A percentile compares a stretch with the other conserved stretches of the same genome.
Evolutionary conservation across 2,329 filamentous ascomycete species (phyloP).

Genomic region (Macrophomina phaseolina): DNA sequence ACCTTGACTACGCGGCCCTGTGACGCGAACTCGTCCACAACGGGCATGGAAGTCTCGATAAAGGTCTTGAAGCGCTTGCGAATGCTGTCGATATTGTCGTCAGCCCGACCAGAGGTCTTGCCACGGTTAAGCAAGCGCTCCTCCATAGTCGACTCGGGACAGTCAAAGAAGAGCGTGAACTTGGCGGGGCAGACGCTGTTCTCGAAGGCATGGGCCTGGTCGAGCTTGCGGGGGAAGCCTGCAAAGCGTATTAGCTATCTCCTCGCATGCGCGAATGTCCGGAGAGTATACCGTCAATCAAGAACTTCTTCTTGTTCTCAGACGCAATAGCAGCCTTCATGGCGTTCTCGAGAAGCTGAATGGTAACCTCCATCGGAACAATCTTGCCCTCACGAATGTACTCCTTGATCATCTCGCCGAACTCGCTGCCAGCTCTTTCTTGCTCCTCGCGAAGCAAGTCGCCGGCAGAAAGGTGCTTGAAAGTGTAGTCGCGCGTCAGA

Average conservation of each 20-base stretch:
- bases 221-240: slow-evolving; percentile 95
- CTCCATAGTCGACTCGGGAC: slow-evolving; percentile 88
- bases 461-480: slow-evolving; percentile 91
- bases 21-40: slow-evolving; percentile 81
- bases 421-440: slow-evolving; percentile 81
- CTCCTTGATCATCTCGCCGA: slow-evolving; percentile 88
- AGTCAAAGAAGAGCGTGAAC: slow-evolving; percentile 94
- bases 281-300: slow-evolving; percentile 62
- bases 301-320: slow-evolving; percentile 70
- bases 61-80: slow-evolving; percentile 96
- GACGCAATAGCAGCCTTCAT: slow-evolving; percentile 74
- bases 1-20: slow-evolving; percentile 82
- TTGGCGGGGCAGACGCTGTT: slow-evolving; percentile 80
- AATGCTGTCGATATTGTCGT: slow-evolving; percentile 96
- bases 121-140: slow-evolving; percentile 82
- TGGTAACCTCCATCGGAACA: slow-evolving; percentile 98
- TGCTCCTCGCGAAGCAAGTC: slow-evolving; percentile 95
- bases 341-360: slow-evolving; percentile 90
- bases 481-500: slow-evolving; percentile 85
- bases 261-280: no score
- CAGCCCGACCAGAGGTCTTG: slow-evolving; percentile 86
- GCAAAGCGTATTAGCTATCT: slow-evolving; percentile 6
- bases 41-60: slow-evolving; percentile 95
- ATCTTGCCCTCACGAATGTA: slow-evolving; percentile 96
- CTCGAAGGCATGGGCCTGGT: slow-evolving; percentile 95